These are phyloP conservation scores for Myrmaecium sp. DNA, from an alignment of 2,329 filamentous ascomycete genomes.

Conservation along the genomic window DNA sequence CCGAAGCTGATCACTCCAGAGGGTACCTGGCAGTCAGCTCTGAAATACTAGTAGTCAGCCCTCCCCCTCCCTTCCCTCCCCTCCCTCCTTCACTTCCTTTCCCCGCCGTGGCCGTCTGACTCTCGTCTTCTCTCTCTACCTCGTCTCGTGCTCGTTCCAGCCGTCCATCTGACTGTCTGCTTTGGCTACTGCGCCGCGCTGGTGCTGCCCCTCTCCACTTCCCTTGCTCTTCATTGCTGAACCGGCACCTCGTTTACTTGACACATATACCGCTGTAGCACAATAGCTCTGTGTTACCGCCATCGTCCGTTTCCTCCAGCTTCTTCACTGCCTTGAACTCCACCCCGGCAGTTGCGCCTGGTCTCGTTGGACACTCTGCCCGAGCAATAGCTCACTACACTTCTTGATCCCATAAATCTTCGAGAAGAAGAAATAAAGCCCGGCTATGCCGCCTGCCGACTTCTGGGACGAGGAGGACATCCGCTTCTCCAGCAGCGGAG, in stretches of 20 bases:
- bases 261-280: too few relatives aligned
- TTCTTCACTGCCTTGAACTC: too few relatives aligned
- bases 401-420: neutral
- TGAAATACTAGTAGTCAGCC: too few relatives aligned
- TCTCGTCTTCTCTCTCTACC: neutral
- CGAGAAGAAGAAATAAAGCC: constrained; percentile 6
- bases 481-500: constrained; percentile 12
- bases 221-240: too few relatives aligned
- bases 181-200: neutral
- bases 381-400: constrained; percentile 1
- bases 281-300: too few relatives aligned
- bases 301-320: too few relatives aligned
- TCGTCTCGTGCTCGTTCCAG: neutral
- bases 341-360: too few relatives aligned
- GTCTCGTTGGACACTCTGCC: neutral
- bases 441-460: constrained; percentile 11
- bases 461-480: constrained; percentile 16
- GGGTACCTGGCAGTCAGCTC: too few relatives aligned
- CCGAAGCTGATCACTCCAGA: too few relatives aligned
- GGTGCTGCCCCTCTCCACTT: too few relatives aligned
- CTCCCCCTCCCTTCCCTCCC: neutral
- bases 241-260: too few relatives aligned
- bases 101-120: neutral
- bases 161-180: neutral
- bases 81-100: neutral